Base-by-base conservation (phyloP, 805 yeast species). In the Candida broadrunensis region DNA sequence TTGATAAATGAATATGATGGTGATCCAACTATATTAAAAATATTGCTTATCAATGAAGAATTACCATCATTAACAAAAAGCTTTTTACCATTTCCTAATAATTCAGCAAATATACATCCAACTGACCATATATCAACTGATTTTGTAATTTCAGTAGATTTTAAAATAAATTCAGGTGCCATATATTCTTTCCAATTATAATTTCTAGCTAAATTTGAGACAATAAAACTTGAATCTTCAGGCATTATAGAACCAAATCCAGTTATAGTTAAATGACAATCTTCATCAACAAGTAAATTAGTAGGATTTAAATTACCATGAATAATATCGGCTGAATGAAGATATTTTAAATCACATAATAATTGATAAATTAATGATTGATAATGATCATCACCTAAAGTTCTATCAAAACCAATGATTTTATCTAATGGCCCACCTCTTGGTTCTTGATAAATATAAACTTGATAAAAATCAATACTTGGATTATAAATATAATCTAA, bases 401-500 rank as follows among this genome's bases (percentile, higher is more conserved):
- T 85, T 7, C 9, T 21, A 9, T 21, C 24, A 9, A 7, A 21
- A 50, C 95, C 77, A 48, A 91, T 90, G 55, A 91, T 91, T 62
- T 90, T 97, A 62, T 90, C 96, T 87, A 91, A 83, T 63, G 91
- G 98, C 63, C 97, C 90, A 61, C 90, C 97, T 97, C 91, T 90
- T 52, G 90, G 70, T 63, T 90, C 97, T 61, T 91, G 98, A 56
- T 91, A 91, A 4, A 91, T 71, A 51, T 91, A 91, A 12, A 91
- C 75, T 54, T 95, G 98, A 61, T 89, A 88, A 70, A 90, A 90
- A 39, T 78, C 77, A 3, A 80, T 80, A 14, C 54, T 38, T 2
- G 73, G 63, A 48, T 80, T 76, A 20, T 88, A 87, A 29, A 89
- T 88, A 39, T 91, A 85, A 64, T 91, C 98, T 63, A 90, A 74